Base-by-base conservation (phyloP, 148 eudicot species). In the Cornus kousa region DNA sequence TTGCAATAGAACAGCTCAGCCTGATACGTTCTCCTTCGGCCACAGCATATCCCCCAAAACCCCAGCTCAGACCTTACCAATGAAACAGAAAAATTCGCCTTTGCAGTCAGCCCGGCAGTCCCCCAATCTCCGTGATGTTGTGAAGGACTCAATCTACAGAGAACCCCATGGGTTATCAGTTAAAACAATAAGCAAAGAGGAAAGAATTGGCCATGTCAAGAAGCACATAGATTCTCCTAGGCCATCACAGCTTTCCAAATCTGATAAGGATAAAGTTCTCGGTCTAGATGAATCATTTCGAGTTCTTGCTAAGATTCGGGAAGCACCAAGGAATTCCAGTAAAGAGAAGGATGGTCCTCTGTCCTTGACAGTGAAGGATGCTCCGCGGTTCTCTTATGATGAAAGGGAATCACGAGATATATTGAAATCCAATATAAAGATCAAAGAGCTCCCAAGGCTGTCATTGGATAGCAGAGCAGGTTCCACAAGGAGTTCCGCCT, bases 131-230 rank as follows among this genome's bases (percentile, higher is more conserved):
- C 92, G 82, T 35, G 82, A 92, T 74, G 87, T 92, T 70, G 98
- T 92, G 57, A 92, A 94, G 84, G 94, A 89, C 83, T 92, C 98
- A 12, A 92, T 94, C 93, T 76, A 89, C 84, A 88, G 86, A 85
- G 87, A 89, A 83, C 70, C 86, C 75, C 85, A 85, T 55, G 85
- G 81, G 23, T 72, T 90, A 77, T 85, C 95, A 11, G 85, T 85
- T 68, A 86, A 81, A 80, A 86, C 89, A 24, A 78, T 35, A 13
- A 55, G 53, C 31, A 88, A 79, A 82, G 85, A 82, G 37, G 93
- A 83, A 75, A 76, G 85, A 55, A 78, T 64, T 67, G 83, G 83
- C 37, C 85, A 85, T 53, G 69, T 74, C 16, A 68, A 83, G 70
- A 87, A 79, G 73, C 93, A 90, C 62, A 68, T 89, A 24, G 96